phyloP scores from a whole-genome alignment of 2,329 filamentous ascomycete species.

The Gaeumannomyces tritici region DNA sequence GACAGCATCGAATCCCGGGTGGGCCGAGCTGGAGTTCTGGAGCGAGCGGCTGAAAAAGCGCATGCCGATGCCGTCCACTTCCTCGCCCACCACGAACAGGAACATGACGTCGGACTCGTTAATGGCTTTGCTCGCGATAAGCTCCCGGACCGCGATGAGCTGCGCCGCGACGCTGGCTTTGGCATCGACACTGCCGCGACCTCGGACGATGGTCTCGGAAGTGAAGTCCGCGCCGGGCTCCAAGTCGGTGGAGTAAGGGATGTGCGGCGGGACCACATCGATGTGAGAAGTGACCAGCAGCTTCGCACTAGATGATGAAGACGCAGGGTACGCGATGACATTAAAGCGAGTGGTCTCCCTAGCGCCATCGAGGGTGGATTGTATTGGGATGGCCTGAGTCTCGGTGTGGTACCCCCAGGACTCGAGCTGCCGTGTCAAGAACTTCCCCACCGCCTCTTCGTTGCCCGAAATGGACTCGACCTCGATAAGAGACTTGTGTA shows the following conservation, averaged over 20 bases:
- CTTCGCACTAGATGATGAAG: slow-evolving; percentile 35
- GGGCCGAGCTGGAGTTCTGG: slow-evolving; percentile 18
- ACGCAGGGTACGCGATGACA: slow-evolving; percentile 54
- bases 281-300: slow-evolving; percentile 74
- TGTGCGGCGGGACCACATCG: slow-evolving; percentile 66
- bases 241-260: slow-evolving; percentile 53
- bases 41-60: slow-evolving; percentile 32
- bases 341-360: slow-evolving; percentile 49
- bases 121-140: slow-evolving; percentile 19
- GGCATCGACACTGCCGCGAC: slow-evolving; percentile 66
- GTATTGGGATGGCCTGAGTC: slow-evolving; percentile 27
- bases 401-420: slow-evolving; percentile 31
- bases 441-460: slow-evolving; percentile 59
- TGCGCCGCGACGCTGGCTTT: slow-evolving; percentile 65
- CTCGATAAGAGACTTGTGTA: slow-evolving; percentile 68
- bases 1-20: slow-evolving; percentile 47
- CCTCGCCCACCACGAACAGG: slow-evolving; percentile 72
- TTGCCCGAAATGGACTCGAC: slow-evolving; percentile 62
- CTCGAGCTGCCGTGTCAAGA: slow-evolving; percentile 58
- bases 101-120: slow-evolving; percentile 44
- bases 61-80: slow-evolving; percentile 78
- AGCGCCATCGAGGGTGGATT: neutral
- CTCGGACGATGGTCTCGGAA: slow-evolving; percentile 47
- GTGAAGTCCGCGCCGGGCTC: slow-evolving; percentile 25
- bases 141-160: slow-evolving; percentile 54